Conservation (phyloP, 2,329 filamentous ascomycete genomes). For the Tolypocladium capitatum region DNA sequence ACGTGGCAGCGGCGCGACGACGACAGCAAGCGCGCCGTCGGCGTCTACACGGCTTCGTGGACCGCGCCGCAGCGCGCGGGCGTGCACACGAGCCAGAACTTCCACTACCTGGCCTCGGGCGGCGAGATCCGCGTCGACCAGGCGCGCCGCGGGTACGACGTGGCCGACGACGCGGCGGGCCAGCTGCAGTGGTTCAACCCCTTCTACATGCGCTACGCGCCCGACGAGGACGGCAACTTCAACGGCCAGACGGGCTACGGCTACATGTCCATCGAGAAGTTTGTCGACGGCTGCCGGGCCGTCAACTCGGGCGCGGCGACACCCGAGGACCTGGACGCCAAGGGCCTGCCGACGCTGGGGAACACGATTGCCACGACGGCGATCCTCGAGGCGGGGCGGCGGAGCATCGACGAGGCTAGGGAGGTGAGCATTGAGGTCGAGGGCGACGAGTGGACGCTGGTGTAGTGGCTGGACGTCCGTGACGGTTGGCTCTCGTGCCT, state of each 20-base stretch:
- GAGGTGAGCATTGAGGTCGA: constrained; percentile 60
- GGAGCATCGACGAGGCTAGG: constrained; percentile 71
- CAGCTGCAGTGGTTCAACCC: constrained; percentile 81
- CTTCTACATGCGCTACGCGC: constrained; percentile 90
- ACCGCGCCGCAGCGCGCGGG: constrained; percentile 85
- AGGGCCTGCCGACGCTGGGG: constrained; percentile 69
- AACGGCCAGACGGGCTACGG: constrained; percentile 83
- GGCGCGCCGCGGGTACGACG: constrained; percentile 86
- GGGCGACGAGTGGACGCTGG: constrained; percentile 54
- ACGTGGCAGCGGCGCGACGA: constrained; percentile 70
- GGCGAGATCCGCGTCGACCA: constrained; percentile 87
- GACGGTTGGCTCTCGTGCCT: not conserved
- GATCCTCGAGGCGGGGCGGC: constrained; percentile 75
- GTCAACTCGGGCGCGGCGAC: constrained; percentile 63
- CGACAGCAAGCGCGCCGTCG: constrained; percentile 60
- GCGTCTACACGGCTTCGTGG: constrained; percentile 89
- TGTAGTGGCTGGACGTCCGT: constrained; percentile 16
- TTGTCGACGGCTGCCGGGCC: constrained; percentile 71
- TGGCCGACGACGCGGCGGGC: constrained; percentile 64
- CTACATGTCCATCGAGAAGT: constrained; percentile 92
- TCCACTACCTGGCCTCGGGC: constrained; percentile 77
- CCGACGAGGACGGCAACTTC: constrained; percentile 91
- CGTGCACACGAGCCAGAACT: constrained; percentile 95
- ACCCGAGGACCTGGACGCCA: constrained; percentile 63
- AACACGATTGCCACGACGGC: constrained; percentile 90